phyloP scores from a whole-genome alignment of 177 flowering plant species.

The Vitis hybrid region DNA sequence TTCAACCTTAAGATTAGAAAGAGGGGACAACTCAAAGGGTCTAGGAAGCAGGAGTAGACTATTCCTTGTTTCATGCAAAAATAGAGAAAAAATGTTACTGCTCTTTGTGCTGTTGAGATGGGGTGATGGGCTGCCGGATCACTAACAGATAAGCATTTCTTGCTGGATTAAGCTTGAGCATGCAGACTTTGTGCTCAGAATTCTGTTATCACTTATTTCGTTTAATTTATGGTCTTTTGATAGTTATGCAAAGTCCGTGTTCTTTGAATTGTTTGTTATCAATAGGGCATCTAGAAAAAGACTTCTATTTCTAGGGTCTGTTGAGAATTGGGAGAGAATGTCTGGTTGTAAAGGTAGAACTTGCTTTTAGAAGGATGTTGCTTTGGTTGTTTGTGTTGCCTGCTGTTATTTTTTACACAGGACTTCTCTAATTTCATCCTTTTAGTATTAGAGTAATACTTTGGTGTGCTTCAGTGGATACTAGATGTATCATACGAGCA shows the following conservation, averaged over 20 bases:
- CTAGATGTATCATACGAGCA: too few species aligned
- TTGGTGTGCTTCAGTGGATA: too few species aligned
- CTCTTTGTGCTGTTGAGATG: neutral
- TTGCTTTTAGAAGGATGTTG: too few species aligned
- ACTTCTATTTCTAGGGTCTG: neutral
- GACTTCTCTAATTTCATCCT: neutral
- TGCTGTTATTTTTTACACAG: too few species aligned
- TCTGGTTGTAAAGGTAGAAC: too few species aligned
- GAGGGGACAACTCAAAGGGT: constrained; percentile 70
- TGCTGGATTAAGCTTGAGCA: neutral
- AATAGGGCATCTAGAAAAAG: neutral
- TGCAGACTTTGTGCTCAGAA: neutral
- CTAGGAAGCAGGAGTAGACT: constrained; percentile 60
- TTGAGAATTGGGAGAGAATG: neutral
- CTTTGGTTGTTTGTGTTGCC: too few species aligned
- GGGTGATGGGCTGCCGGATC: neutral
- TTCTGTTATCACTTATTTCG: neutral
- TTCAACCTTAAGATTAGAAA: constrained; percentile 59
- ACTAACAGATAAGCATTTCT: neutral
- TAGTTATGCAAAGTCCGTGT: neutral
- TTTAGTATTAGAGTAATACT: too few species aligned
- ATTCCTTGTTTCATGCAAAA: neutral
- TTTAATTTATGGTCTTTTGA: neutral
- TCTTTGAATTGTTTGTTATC: neutral
- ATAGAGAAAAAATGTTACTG: neutral